A percentile compares a stretch with the other conserved stretches of the same genome.
Conservation (phyloP, 164 flowering plant species). For the Chloranthus sessilifolius region DNA sequence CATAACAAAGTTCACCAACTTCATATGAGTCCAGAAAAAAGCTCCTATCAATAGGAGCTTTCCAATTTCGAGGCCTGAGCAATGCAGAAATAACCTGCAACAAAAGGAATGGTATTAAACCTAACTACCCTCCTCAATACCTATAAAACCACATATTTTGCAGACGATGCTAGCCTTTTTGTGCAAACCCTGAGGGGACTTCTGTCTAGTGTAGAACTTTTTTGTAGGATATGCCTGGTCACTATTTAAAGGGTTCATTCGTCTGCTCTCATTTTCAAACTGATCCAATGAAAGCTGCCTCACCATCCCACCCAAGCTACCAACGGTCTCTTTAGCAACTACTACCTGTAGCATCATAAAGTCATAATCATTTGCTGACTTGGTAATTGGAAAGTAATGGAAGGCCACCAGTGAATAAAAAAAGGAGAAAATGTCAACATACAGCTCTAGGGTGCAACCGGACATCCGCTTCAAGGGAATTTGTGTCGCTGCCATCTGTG, state of each 20-base stretch:
- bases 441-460: constrained; percentile 99
- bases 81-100: constrained; percentile 77
- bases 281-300: constrained; percentile 95
- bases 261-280: constrained; percentile 96
- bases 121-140: not conserved
- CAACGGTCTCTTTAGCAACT: constrained; percentile 93
- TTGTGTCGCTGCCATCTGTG: constrained; percentile 68
- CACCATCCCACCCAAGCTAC: constrained; percentile 93
- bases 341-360: constrained; percentile 61
- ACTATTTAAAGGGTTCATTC: constrained; percentile 66
- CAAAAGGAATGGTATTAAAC: constrained; percentile 8
- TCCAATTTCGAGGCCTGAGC: constrained; percentile 94
- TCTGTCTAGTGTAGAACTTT: constrained; percentile 66
- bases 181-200: constrained; percentile 85
- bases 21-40: constrained; percentile 96
- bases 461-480: constrained; percentile 59
- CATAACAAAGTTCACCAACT: constrained; percentile 97
- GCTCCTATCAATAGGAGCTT: constrained; percentile 74
- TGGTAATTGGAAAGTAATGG: constrained; percentile 3
- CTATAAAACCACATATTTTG: constrained; percentile 3
- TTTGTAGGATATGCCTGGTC: constrained; percentile 58
- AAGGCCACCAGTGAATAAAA: not conserved
- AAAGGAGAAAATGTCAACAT: constrained; percentile 22
- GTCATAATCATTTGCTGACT: constrained; percentile 8
- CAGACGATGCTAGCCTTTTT: constrained; percentile 57